A percentile compares a stretch with the other conserved stretches of the same genome.
These are phyloP conservation scores for Nephelium lappaceum DNA, from an alignment of 345 rosid genomes.

Conservation along the genomic window DNA sequence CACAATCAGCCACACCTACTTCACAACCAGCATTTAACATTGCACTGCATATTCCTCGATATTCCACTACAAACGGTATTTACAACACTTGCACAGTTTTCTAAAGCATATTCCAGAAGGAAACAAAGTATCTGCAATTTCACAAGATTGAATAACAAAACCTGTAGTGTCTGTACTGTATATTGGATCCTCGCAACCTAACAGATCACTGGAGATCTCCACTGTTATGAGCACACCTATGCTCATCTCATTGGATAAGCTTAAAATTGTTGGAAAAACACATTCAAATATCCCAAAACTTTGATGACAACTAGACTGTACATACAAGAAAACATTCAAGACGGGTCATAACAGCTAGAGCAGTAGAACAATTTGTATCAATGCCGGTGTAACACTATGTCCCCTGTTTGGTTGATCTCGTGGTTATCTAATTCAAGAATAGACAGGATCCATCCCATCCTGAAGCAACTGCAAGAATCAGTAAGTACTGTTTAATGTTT, in stretches of 20 bases:
- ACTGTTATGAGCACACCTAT: constrained; percentile 86
- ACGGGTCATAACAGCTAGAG: constrained; percentile 86
- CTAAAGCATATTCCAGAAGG: no score
- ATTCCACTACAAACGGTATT: no score
- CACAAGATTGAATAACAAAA: constrained; percentile 94
- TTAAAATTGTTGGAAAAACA: constrained; percentile 7
- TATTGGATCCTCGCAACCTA: constrained; percentile 90
- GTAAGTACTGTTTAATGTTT: no score
- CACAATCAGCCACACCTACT: background rate
- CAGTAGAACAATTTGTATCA: constrained; percentile 17
- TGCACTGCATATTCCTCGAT: no score
- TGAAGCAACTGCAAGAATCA: no score
- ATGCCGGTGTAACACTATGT: no score
- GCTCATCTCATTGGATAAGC: constrained; percentile 5
- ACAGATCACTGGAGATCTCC: constrained; percentile 94
- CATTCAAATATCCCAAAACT: background rate
- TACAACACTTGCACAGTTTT: no score
- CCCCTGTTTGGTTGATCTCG: no score
- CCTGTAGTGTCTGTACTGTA: constrained; percentile 89
- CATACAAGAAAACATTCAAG: constrained; percentile 79
- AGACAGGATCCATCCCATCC: no score
- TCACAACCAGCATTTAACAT: background rate
- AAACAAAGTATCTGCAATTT: constrained; percentile 38
- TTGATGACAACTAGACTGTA: constrained; percentile 15
- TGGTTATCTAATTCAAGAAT: no score